phyloP scores from a whole-genome alignment of 148 eudicot genomes.

The Cornus controversa region DNA sequence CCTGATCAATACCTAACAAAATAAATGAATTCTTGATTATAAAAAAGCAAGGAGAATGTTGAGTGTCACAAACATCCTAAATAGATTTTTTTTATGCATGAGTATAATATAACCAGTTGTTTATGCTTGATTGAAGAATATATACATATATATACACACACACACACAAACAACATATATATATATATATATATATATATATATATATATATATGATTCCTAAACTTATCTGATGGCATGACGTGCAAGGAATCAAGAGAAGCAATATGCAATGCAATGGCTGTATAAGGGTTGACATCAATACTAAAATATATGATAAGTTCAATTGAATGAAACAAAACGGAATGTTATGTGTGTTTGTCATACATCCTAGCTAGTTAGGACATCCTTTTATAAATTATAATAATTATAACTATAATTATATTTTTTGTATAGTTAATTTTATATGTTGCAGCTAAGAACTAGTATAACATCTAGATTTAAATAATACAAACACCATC shows the following conservation, averaged over 20 bases:
- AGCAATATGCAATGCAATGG: neutral
- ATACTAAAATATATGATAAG: neutral
- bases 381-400: too few relatives aligned
- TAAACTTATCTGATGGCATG: conserved; percentile 16
- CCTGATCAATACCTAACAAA: neutral
- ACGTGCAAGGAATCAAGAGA: conserved; percentile 12
- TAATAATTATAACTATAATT: too few relatives aligned
- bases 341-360: conserved; percentile 5
- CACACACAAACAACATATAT: too few relatives aligned
- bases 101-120: too few relatives aligned
- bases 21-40: neutral
- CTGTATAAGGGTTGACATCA: conserved; percentile 15
- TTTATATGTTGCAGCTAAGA: too few relatives aligned
- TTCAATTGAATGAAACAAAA: neutral
- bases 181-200: neutral
- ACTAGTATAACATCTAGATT: neutral
- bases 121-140: neutral
- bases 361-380: neutral
- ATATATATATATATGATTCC: neutral
- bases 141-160: neutral
- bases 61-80: neutral
- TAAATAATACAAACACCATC: neutral
- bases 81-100: neutral
- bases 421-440: neutral
- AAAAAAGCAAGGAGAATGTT: neutral